Conservation (phyloP, 1,284 basidiomycete genomes). For the Papiliotrema terrestris region DNA sequence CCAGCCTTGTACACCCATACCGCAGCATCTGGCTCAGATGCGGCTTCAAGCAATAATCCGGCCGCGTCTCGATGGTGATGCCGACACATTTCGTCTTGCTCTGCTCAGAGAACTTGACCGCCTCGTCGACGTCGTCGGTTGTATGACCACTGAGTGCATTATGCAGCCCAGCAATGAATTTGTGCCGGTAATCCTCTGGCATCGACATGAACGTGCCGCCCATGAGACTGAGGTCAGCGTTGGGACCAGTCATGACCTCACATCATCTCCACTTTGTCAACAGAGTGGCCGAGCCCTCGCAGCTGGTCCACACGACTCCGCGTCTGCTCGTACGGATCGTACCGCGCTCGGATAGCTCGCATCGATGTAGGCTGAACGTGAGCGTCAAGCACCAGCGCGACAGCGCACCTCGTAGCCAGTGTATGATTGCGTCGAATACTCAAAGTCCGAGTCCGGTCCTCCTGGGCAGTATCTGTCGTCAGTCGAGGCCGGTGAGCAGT, state of each 20-base stretch:
- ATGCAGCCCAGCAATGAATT: slow-evolving; percentile 94
- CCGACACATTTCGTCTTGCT: slow-evolving; percentile 98
- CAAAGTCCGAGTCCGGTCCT: slow-evolving; percentile 98
- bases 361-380: slow-evolving; percentile 77
- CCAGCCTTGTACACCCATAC: slow-evolving; percentile 95
- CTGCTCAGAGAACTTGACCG: slow-evolving; percentile 94
- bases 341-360: slow-evolving; percentile 95
- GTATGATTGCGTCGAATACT: slow-evolving; percentile 98
- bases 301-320: slow-evolving; percentile 92
- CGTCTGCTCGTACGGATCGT: slow-evolving; percentile 98
- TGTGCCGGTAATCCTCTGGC: slow-evolving; percentile 89
- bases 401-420: slow-evolving; percentile 75
- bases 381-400: not conserved
- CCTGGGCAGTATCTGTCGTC: slow-evolving; percentile 88
- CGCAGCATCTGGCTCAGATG: slow-evolving; percentile 98
- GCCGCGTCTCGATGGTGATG: slow-evolving; percentile 97
- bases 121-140: slow-evolving; percentile 89
- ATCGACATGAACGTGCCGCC: slow-evolving; percentile 99
- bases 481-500: not conserved
- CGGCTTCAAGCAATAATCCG: slow-evolving; percentile 96
- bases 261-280: slow-evolving; percentile 99
- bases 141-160: slow-evolving; percentile 96
- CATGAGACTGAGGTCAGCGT: slow-evolving; percentile 62
- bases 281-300: slow-evolving; percentile 88
- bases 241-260: slow-evolving; percentile 12